Conservation (phyloP, 2,329 filamentous ascomycete genomes). For the Bipolaris bicolor region DNA sequence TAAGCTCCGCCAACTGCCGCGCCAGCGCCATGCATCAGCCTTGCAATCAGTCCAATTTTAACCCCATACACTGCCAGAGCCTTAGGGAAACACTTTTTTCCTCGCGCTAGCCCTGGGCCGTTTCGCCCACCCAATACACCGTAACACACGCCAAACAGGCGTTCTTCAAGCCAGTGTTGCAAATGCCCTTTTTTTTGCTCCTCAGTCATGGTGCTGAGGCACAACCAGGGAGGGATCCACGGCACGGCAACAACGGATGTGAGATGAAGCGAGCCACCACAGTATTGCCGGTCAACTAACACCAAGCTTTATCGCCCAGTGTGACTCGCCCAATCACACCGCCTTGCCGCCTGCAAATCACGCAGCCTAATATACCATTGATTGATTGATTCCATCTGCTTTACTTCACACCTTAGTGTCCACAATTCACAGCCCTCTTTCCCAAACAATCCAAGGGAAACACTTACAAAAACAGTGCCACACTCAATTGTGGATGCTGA, state of each 20-base stretch:
- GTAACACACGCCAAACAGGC: slow-evolving; percentile 14
- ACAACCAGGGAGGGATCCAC: neutral
- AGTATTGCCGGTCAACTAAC: neutral
- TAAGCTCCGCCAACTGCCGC: slow-evolving; percentile 28
- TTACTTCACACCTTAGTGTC: slow-evolving; percentile 3
- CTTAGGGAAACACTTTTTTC: neutral
- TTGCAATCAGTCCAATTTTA: slow-evolving; percentile 29
- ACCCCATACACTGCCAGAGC: slow-evolving; percentile 15
- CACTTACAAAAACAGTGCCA: neutral
- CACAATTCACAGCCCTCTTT: neutral
- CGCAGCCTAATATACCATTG: neutral
- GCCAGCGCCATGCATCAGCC: slow-evolving; percentile 11
- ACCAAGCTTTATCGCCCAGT: neutral
- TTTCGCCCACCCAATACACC: slow-evolving; percentile 19
- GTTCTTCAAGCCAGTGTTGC: slow-evolving; percentile 15
- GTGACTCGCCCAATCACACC: no score
- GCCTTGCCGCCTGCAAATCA: neutral
- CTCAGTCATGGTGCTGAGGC: slow-evolving; percentile 12
- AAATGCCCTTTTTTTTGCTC: slow-evolving; percentile 3
- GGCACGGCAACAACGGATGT: slow-evolving; percentile 9
- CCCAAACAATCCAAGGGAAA: slow-evolving; percentile 6
- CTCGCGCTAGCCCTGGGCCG: slow-evolving; percentile 16
- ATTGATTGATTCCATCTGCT: neutral
- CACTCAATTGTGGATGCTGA: neutral
- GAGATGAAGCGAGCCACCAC: slow-evolving; percentile 5